phyloP scores from a whole-genome alignment of 768 basidiomycete genomes.

The Clavulina sp. region DNA sequence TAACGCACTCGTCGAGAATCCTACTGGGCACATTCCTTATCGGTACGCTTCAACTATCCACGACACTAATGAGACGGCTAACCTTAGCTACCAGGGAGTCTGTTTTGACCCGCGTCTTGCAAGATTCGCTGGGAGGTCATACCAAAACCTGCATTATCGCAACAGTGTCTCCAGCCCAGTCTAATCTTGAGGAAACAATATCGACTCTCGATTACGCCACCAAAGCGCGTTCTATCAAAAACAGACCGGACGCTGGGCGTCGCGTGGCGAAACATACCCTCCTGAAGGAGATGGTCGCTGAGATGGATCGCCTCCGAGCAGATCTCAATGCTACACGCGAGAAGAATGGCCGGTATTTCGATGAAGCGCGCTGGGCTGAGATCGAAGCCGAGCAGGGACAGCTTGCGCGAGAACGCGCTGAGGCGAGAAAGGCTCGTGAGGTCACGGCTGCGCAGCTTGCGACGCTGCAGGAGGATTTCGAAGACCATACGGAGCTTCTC shows the following conservation, averaged over 20 bases:
- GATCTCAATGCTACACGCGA: conserved; percentile 80
- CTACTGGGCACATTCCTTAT: conserved; percentile 87
- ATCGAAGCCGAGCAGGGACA: conserved; percentile 62
- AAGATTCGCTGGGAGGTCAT: conserved; percentile 95
- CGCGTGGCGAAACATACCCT: conserved; percentile 84
- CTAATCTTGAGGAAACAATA: conserved; percentile 90
- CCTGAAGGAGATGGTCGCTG: conserved; percentile 81
- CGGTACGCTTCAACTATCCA: conserved; percentile 31
- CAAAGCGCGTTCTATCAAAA: conserved; percentile 86
- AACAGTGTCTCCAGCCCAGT: conserved; percentile 83
- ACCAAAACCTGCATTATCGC: conserved; percentile 98
- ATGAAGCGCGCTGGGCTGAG: conserved; percentile 79
- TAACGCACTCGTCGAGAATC: conserved; percentile 83
- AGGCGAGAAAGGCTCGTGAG: conserved; percentile 66
- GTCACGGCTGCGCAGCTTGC: conserved; percentile 70
- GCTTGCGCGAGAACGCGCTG: conserved; percentile 57
- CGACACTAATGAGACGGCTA: conserved; percentile 2
- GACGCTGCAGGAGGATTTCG: conserved; percentile 74
- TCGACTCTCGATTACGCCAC: conserved; percentile 95
- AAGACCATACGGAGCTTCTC: conserved; percentile 66
- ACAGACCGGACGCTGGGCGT: conserved; percentile 90
- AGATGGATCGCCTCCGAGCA: conserved; percentile 83
- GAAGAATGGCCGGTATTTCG: conserved; percentile 91
- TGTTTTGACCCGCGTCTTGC: conserved; percentile 88
- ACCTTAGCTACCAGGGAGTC: conserved; percentile 49